Base-by-base conservation (phyloP, 2,329 filamentous ascomycete genomes). In the Fusarium aywerte region DNA sequence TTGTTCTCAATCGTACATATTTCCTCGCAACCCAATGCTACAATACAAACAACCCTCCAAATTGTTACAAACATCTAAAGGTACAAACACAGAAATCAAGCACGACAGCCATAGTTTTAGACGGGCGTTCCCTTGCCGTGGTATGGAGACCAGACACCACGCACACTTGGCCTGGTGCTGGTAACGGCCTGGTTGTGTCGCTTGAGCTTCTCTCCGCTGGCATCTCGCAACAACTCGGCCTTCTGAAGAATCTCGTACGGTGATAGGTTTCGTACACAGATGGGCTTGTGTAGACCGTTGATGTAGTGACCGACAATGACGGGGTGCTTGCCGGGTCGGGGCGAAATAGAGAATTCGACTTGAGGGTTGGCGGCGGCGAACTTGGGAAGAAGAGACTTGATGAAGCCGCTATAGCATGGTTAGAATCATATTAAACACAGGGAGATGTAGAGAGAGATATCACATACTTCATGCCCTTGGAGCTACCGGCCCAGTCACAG, bases 401-500 rank as follows among this genome's bases (percentile, higher is more conserved):
- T 89, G 84, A 97, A 97, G 72, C 88, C 82, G 74, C 93, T 96
- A 73, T 15, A 45, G 18, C 47, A 33, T 27, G 4, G 69, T 80
- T 73, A 81, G 68, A 43, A 31, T 47, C 1, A 12, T 20, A 16
- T 5, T 45, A 47, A 25, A 35, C 33, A 16, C 7, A 12, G 2
- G 9, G 1, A 9, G 6, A 2, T 10, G 16, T 25, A 1, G 11
- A 23, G 9, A 13, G 5, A 5, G 15, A 7, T 16, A 13, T 21
- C 8, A 71, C 86, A 67, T 84, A 96, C 92, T 97, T 96, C 93
- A 98, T 97, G 76, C 96, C 96, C 75, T 84, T 89, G 35, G 95
- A 98, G 79, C 92, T 97, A 67, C 94, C 96, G 58, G 92, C 92
- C 88, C 91, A 94, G 85, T 98, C 93, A 84, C 96, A 98, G 84